Evolutionary conservation across 2,329 filamentous ascomycete species (phyloP), one percentile per base, ranked within the genome.

Genomic region (Hortaea sp.): DNA sequence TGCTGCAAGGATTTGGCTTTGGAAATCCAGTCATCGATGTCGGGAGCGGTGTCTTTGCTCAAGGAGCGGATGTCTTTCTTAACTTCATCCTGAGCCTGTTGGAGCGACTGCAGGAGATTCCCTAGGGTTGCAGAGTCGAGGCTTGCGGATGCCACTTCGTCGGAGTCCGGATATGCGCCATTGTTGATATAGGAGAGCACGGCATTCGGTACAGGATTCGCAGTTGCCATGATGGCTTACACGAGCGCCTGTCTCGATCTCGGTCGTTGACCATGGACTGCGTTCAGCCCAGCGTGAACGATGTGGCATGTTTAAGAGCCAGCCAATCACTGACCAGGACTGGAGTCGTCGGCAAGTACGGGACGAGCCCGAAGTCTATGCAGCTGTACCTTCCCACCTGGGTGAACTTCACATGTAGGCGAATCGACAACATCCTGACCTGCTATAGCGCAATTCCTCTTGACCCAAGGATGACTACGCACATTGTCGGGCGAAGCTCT

Each of bases 1-100:
- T 82, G 78, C 63, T 94, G 87, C 6, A 95, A 77, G 44, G 82
- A 79, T 65, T 87, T 87, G 41, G 89, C 88, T 64, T 92, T 87
- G 43, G 75, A 70, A 47, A 94, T 85, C 90, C 90, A 97, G 43
- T 82, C 78, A 60, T 88, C 84, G 43, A 95, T 84, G 58, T 94
- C 84, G 35, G 82, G 78, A 47, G 82, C 84, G 12, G 81, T 84
- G 54, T 88, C 81, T 60, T 81, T 78, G 65, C 89, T 94, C 51
- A 92, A 78, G 20, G 71, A 66, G 53, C 82, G 83, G 48, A 97
- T 84, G 57, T 94, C 82, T 49, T 75, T 68, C 81, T 78, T 76
- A 44, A 76, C 69, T 44, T 74, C 67, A 46, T 77, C 66, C 48
- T 71, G 70, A 9, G 74, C 75, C 50, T 71, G 67, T 7, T 68